phyloP scores from a whole-genome alignment of 176 grass and related monocot genomes.

The Oryza glaberrima region DNA sequence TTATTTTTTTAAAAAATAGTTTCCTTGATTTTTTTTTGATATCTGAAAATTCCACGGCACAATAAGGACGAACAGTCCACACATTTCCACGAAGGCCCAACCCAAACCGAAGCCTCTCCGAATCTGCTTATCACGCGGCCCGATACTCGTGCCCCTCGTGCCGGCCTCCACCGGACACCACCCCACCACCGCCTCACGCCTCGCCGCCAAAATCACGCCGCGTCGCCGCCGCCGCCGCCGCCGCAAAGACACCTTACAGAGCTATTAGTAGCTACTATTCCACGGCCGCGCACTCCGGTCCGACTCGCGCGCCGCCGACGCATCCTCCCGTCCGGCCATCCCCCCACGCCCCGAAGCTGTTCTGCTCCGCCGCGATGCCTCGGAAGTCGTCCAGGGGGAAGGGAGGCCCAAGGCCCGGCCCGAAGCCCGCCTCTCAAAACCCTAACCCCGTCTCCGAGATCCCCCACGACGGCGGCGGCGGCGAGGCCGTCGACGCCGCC shows the following conservation, averaged over 20 bases:
- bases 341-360: not conserved
- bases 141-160: slow-evolving; percentile 35
- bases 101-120: too few species aligned
- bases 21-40: not conserved
- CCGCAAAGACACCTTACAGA: not conserved
- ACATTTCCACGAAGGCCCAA: too few species aligned
- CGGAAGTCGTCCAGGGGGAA: slow-evolving; percentile 37
- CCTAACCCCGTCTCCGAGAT: slow-evolving; percentile 31
- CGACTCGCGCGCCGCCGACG: not conserved
- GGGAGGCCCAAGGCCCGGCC: not conserved
- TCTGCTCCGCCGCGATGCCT: slow-evolving; percentile 31
- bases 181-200: not conserved
- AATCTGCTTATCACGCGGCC: too few species aligned
- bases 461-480: not conserved
- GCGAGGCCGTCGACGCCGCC: not conserved
- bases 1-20: too few species aligned
- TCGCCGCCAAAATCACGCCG: slow-evolving; percentile 18
- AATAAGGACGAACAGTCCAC: too few species aligned
- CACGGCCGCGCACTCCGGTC: not conserved
- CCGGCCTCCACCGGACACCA: not conserved
- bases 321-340: not conserved
- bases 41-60: too few species aligned
- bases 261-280: not conserved
- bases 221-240: not conserved
- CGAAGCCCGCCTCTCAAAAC: not conserved